Base-by-base conservation (phyloP, 768 basidiomycete genomes). In the Auriculariales sp. region DNA sequence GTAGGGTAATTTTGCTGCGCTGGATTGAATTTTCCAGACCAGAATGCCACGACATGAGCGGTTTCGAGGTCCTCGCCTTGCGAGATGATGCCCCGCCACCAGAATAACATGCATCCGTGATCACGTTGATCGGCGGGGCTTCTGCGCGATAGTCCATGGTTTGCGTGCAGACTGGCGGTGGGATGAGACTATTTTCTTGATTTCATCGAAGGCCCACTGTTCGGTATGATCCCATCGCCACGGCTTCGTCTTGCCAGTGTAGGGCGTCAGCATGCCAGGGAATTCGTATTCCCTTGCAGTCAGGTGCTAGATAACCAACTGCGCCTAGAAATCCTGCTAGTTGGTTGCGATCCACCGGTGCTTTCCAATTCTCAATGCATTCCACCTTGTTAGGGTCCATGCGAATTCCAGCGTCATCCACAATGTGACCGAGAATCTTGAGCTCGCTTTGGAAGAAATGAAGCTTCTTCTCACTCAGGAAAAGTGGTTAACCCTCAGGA, bases 321-420 rank as follows among this genome's bases (percentile, higher is more conserved):
- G 58, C 50, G 0, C 67, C 64, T 0, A 65, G 44, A 46, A 72
- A 72, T 0, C 65, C 63, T 0, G 57, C 50, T 0, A 72, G 50
- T n/a, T 66, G 53, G 19, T 64, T 66, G 0, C 60, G 57, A 19
- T 61, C 66, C 0, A 59, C 61, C 0, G 62, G 62, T 0, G 47
- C 48, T 47, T 62, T 62, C 62, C 62, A 64, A 25, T 64, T 64
- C 0, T 58, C 1, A 0, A 73, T 58, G 0, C 54, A 48, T 28
- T 71, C 65, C 0, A 75, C 69, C 35, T 74, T 75, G n/a, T 66
- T 55, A 0, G 68, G 68, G 31, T 74, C 70, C 68, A 73, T 72
- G 0, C 47, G 47, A n/a, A 75, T 70, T 0, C 71, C 69, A 0
- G 64, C 17, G 14, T 66, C 58, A 22, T 64, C 61, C 1, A 75